A percentile compares a stretch with the other conserved stretches of the same genome.
phyloP scores from a whole-genome alignment of 495 filamentous ascomycete genomes.

The Penicillium daleae region DNA sequence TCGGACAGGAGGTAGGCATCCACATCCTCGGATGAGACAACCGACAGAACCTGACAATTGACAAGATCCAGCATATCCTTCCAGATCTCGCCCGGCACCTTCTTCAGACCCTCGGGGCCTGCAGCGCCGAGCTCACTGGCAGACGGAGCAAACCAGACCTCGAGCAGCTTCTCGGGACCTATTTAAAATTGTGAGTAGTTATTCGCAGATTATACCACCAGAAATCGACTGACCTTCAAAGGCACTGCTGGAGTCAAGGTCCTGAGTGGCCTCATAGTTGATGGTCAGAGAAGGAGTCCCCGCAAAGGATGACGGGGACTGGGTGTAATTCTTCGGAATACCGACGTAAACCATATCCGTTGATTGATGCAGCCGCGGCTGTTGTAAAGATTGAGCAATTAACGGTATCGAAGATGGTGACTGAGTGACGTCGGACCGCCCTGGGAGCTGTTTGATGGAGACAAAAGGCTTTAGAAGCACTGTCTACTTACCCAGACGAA shows the following conservation, averaged over 20 bases:
- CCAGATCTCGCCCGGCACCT: slow-evolving; percentile 82
- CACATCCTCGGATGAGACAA: slow-evolving; percentile 91
- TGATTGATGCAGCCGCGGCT: slow-evolving; percentile 32
- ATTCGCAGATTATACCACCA: not conserved
- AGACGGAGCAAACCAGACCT: slow-evolving; percentile 96
- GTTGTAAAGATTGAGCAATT: slow-evolving; percentile 15
- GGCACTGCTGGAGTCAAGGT: slow-evolving; percentile 93
- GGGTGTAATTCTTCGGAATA: slow-evolving; percentile 77
- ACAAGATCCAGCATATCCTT: slow-evolving; percentile 97
- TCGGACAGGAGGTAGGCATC: slow-evolving; percentile 98
- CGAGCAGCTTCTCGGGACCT: slow-evolving; percentile 97
- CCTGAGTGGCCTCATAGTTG: slow-evolving; percentile 92
- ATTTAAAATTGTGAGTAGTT: slow-evolving; percentile 13
- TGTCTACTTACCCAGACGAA: slow-evolving; percentile 83
- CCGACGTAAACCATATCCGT: slow-evolving; percentile 81
- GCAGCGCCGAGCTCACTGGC: slow-evolving; percentile 71
- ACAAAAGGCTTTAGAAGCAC: slow-evolving; percentile 60
- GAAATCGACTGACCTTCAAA: slow-evolving; percentile 75
- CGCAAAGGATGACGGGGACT: slow-evolving; percentile 73
- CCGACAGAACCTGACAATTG: slow-evolving; percentile 96
- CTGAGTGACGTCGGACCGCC: slow-evolving; percentile 35
- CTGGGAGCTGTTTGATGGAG: slow-evolving; percentile 28
- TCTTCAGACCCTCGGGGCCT: slow-evolving; percentile 80
- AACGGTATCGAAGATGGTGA: slow-evolving; percentile 24
- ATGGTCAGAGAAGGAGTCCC: slow-evolving; percentile 90